A percentile compares a stretch with the other conserved stretches of the same genome.
These are phyloP conservation scores for Martiniozyma asiatica DNA, from an alignment of 1,139 yeast genomes.

Conservation along the genomic window DNA sequence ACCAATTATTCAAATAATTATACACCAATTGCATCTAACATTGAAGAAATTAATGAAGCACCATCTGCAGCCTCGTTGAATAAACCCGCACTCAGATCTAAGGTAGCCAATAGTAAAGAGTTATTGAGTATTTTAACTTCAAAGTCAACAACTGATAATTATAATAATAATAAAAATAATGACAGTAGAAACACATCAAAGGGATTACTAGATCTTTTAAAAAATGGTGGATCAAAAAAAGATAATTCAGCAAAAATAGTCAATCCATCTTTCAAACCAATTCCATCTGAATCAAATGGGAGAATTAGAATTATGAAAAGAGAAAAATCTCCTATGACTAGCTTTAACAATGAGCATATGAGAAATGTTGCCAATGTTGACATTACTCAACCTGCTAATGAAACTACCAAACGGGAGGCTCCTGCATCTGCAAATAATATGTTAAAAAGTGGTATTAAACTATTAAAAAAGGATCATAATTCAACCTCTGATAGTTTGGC, in stretches of 20 bases:
- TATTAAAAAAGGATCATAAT: not conserved
- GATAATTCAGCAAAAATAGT: no score
- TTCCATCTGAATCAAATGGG: no score
- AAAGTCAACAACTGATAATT: slow-evolving; percentile 13
- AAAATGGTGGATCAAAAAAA: no score
- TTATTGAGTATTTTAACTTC: slow-evolving; percentile 38
- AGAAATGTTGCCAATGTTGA: slow-evolving; percentile 4
- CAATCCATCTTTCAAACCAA: no score
- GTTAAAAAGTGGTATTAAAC: not conserved
- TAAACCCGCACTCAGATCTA: slow-evolving; percentile 21
- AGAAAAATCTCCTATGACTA: not conserved
- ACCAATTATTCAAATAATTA: not conserved
- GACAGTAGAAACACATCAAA: no score
- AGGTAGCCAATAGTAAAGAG: slow-evolving; percentile 37
- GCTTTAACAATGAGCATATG: no score
- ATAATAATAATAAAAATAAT: not conserved
- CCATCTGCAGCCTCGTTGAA: slow-evolving; percentile 17
- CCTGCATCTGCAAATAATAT: slow-evolving; percentile 3
- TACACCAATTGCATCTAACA: not conserved
- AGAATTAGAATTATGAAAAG: not conserved
- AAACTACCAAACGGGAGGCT: slow-evolving; percentile 1
- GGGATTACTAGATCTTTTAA: no score
- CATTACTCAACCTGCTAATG: slow-evolving; percentile 14
- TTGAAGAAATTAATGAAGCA: slow-evolving; percentile 14
- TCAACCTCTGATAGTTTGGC: no score